phyloP scores from a whole-genome alignment of 805 yeast species.

The Yarrowia bubula region DNA sequence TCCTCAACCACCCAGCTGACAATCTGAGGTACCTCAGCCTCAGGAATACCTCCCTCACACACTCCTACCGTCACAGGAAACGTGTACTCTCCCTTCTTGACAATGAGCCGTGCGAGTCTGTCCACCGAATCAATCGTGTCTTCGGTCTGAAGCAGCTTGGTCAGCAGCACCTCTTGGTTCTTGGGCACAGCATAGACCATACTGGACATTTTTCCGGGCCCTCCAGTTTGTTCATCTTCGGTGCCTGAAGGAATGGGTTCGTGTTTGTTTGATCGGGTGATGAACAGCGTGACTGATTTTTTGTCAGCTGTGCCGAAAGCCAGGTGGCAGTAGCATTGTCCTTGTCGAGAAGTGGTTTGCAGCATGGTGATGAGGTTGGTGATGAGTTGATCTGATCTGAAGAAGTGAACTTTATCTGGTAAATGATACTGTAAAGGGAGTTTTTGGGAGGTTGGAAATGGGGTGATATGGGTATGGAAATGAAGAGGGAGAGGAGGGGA shows the following conservation, averaged over 20 bases:
- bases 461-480: background rate
- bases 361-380: background rate
- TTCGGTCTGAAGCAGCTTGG: slow-evolving; percentile 1
- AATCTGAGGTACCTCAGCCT: slow-evolving; percentile 10
- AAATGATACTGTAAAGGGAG: no score
- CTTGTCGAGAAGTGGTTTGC: slow-evolving; percentile 1
- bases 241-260: slow-evolving; percentile 10
- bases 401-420: no score
- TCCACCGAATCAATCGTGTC: slow-evolving; percentile 12
- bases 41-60: slow-evolving; percentile 17
- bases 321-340: slow-evolving; percentile 19
- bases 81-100: background rate
- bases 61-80: slow-evolving; percentile 19
- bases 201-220: slow-evolving; percentile 4
- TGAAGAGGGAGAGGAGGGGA: no score
- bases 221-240: background rate
- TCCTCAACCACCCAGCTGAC: slow-evolving; percentile 2
- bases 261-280: slow-evolving; percentile 23
- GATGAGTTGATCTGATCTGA: background rate
- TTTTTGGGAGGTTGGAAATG: background rate
- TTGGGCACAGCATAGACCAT: slow-evolving; percentile 2
- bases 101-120: background rate
- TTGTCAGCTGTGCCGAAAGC: slow-evolving; percentile 13
- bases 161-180: background rate
- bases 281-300: slow-evolving; percentile 14